Evolutionary conservation across 768 basidiomycete species (phyloP).

Genomic region (Butyriboletus loyo): DNA sequence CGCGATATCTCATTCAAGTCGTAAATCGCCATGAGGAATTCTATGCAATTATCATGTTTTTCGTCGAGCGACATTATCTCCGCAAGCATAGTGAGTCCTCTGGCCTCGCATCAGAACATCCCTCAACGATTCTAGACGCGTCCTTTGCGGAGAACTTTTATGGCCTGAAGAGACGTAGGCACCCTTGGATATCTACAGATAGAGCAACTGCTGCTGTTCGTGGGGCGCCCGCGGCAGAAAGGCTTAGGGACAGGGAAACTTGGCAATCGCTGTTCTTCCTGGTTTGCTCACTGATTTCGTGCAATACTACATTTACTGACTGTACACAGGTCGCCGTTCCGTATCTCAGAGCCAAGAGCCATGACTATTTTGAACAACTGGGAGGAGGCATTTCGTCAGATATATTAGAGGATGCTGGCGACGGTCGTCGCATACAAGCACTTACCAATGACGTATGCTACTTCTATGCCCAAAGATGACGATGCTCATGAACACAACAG

Average conservation of each 20-base stretch:
- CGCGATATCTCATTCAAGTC: conserved; percentile 84
- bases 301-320: neutral
- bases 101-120: neutral
- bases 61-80: conserved; percentile 90
- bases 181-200: conserved; percentile 67
- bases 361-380: conserved; percentile 86
- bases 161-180: conserved; percentile 76
- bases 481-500: conserved; percentile 32
- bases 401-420: conserved; percentile 52
- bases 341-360: conserved; percentile 83
- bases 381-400: conserved; percentile 80
- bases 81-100: conserved; percentile 68
- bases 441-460: conserved; percentile 51
- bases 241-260: conserved; percentile 63
- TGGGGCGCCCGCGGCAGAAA: conserved; percentile 61
- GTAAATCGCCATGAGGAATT: conserved; percentile 97
- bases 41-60: conserved; percentile 83
- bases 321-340: conserved; percentile 69
- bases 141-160: conserved; percentile 97
- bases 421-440: conserved; percentile 41
- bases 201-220: conserved; percentile 66
- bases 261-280: conserved; percentile 76
- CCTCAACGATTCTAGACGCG: conserved; percentile 54
- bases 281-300: conserved; percentile 44
- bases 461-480: neutral